Percentiles rank a stretch among this genome's conserved stretches.
Conservation (phyloP, 1,139 yeast genomes). For the Meyerozyma guilliermondii region DNA sequence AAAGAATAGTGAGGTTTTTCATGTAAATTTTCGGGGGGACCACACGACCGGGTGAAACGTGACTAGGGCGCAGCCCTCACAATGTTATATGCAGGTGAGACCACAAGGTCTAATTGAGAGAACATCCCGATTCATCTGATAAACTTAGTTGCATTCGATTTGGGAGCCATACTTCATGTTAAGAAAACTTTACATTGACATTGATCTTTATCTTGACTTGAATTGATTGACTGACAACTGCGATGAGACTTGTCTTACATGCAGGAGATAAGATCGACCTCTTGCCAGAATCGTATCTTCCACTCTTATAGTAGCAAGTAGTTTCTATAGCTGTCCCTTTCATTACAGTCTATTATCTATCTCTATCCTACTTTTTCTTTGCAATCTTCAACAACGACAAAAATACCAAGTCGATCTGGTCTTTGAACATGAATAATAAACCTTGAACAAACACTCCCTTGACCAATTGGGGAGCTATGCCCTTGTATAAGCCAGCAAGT, state of each 20-base stretch:
- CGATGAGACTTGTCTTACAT: too few relatives aligned
- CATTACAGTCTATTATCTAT: neutral
- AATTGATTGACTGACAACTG: neutral
- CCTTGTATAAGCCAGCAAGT: constrained; percentile 53
- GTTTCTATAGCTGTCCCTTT: too few relatives aligned
- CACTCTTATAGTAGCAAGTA: too few relatives aligned
- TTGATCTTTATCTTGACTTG: too few relatives aligned
- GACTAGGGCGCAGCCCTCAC: neutral
- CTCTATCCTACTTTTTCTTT: constrained; percentile 12
- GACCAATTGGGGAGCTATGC: constrained; percentile 72
- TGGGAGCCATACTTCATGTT: too few relatives aligned
- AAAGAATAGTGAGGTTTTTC: constrained; percentile 1
- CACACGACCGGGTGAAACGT: neutral
- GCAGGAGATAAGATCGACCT: too few relatives aligned
- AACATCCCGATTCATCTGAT: too few relatives aligned
- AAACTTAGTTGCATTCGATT: too few relatives aligned
- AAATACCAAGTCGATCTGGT: constrained; percentile 51
- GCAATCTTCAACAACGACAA: constrained; percentile 31
- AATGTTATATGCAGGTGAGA: neutral
- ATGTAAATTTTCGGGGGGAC: constrained; percentile 1
- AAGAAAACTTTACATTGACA: too few relatives aligned
- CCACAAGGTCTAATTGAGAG: too few relatives aligned
- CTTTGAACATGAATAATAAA: constrained; percentile 76
- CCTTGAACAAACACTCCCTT: constrained; percentile 89
- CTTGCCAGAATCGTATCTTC: too few relatives aligned